phyloP scores from a whole-genome alignment of 306 rosid genomes.

The Malus sylvestris region DNA sequence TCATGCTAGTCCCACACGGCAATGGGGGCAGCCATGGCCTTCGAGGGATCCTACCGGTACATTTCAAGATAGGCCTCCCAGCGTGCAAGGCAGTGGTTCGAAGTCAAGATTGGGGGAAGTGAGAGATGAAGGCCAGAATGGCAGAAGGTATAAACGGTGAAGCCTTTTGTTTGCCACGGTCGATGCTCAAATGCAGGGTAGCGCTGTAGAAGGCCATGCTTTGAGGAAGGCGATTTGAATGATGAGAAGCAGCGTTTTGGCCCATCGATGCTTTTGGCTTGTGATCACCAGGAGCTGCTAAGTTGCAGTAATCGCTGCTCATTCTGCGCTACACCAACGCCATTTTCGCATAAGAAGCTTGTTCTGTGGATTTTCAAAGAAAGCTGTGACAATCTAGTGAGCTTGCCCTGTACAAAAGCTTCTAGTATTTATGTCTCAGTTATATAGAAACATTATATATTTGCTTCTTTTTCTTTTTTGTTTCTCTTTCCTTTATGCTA shows the following conservation, averaged over 20 bases:
- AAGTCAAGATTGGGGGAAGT: conserved; percentile 72
- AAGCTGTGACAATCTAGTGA: conserved; percentile 17
- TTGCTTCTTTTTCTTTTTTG: neutral
- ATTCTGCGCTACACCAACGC: neutral
- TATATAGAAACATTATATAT: conserved; percentile 8
- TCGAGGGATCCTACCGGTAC: conserved; percentile 44
- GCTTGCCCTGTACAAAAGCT: conserved; percentile 24
- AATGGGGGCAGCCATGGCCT: conserved; percentile 70
- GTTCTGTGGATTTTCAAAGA: conserved; percentile 26
- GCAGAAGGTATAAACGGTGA: conserved; percentile 62
- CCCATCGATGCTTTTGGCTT: neutral
- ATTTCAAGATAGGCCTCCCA: conserved; percentile 51
- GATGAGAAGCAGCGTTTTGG: neutral
- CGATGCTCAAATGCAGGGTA: neutral
- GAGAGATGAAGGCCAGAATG: conserved; percentile 49
- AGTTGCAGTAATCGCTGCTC: conserved; percentile 36
- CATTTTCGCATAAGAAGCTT: conserved; percentile 8
- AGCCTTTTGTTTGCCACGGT: neutral
- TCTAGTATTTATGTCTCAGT: conserved; percentile 5
- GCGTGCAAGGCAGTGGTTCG: conserved; percentile 40
- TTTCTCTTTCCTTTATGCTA: neutral
- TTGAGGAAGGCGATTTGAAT: conserved; percentile 2
- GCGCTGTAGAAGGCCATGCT: neutral
- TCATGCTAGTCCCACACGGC: conserved; percentile 73
- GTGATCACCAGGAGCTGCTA: conserved; percentile 16